Evolutionary conservation across 495 filamentous ascomycete species (phyloP).

Genomic region (Copromyces sp.): DNA sequence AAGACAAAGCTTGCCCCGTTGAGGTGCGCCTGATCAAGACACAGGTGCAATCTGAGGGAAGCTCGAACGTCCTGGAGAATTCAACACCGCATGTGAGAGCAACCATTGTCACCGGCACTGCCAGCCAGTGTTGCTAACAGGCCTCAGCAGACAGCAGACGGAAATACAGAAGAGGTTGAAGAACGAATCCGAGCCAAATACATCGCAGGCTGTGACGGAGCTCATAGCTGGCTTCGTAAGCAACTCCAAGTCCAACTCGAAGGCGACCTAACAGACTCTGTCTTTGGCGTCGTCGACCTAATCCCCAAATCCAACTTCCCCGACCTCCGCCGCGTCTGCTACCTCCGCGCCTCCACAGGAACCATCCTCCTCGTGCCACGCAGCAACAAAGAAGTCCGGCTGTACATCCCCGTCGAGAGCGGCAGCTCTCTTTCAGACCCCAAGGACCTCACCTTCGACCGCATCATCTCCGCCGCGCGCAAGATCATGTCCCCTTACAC

Average conservation of each 20-base stretch:
- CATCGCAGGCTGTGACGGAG: conserved; percentile 59
- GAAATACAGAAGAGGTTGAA: conserved; percentile 16
- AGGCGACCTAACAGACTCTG: conserved; percentile 52
- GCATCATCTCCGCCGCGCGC: conserved; percentile 49
- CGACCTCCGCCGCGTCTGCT: conserved; percentile 54
- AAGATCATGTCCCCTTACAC: conserved; percentile 52
- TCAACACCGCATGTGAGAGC: background rate
- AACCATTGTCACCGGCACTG: background rate
- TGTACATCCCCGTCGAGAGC: conserved; percentile 56
- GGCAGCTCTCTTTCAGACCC: conserved; percentile 30
- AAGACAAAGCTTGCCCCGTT: conserved; percentile 41
- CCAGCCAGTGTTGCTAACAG: conserved; percentile 20
- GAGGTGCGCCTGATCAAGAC: conserved; percentile 34
- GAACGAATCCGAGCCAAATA: conserved; percentile 47
- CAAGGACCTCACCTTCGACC: conserved; percentile 40
- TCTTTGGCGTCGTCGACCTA: conserved; percentile 57
- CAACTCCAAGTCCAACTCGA: conserved; percentile 41
- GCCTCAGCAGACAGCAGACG: conserved; percentile 16
- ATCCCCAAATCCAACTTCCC: conserved; percentile 60
- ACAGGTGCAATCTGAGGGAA: conserved; percentile 7
- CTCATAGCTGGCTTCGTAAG: conserved; percentile 50
- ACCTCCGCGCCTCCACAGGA: conserved; percentile 50
- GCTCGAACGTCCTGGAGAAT: background rate
- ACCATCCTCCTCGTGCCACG: conserved; percentile 62
- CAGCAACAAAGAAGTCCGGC: conserved; percentile 47